Evolutionary conservation across 108 stramenopile genomes (phyloP).

Genomic region (Phaeodactylum tricornutum): DNA sequence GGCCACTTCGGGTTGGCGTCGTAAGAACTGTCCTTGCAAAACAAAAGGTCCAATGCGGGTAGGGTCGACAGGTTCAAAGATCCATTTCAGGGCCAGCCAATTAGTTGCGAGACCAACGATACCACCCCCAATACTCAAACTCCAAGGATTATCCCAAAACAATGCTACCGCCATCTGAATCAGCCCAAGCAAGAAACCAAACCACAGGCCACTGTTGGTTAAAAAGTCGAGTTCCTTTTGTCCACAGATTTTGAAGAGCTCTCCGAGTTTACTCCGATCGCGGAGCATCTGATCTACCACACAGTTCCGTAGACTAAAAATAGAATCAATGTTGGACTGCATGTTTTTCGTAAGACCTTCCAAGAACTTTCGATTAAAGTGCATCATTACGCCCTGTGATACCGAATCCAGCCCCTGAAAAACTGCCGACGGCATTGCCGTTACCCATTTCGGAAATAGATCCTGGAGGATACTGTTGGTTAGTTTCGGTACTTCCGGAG

Average conservation of each 20-base stretch:
- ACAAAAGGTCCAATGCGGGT: constrained; percentile 83
- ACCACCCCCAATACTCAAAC: constrained; percentile 73
- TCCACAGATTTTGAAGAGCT: constrained; percentile 70
- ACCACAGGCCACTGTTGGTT: constrained; percentile 86
- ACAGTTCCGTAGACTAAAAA: constrained; percentile 70
- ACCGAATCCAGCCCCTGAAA: constrained; percentile 8
- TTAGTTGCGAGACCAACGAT: constrained; percentile 90
- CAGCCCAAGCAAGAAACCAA: constrained; percentile 85
- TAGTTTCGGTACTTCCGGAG: constrained; percentile 63
- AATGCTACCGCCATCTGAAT: constrained; percentile 91
- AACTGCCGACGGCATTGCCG: neutral
- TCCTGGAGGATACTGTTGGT: constrained; percentile 45
- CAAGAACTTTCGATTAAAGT: constrained; percentile 13
- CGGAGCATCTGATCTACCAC: constrained; percentile 82
- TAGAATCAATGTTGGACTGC: constrained; percentile 58
- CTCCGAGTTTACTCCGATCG: constrained; percentile 64
- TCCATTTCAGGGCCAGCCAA: constrained; percentile 90
- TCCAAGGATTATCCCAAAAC: constrained; percentile 93
- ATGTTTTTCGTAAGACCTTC: constrained; percentile 44
- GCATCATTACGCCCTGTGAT: constrained; percentile 18
- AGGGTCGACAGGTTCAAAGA: constrained; percentile 89
- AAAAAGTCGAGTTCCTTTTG: constrained; percentile 76
- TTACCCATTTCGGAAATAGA: constrained; percentile 17
- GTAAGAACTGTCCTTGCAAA: constrained; percentile 88
- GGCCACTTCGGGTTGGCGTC: constrained; percentile 81